phyloP scores from a whole-genome alignment of 805 yeast genomes.

The Saturnispora saitoi region DNA sequence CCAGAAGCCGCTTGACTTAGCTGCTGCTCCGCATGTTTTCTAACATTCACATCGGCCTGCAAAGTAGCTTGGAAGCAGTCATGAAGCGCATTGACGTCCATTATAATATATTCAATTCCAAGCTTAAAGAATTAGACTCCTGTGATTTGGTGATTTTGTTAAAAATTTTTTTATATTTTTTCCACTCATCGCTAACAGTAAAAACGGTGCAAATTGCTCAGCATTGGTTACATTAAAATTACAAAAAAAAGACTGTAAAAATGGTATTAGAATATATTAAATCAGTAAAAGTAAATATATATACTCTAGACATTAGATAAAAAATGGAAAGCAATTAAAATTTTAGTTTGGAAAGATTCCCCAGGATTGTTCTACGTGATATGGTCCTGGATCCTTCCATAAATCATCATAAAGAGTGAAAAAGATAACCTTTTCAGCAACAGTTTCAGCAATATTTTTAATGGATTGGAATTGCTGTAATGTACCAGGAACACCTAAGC shows the following conservation, averaged over 20 bases:
- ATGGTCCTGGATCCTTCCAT: conserved; percentile 52
- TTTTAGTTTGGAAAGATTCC: conserved; percentile 33
- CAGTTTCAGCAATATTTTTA: conserved; percentile 36
- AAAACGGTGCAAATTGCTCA: background rate
- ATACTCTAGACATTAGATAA: no score
- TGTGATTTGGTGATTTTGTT: background rate
- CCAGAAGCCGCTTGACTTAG: conserved; percentile 47
- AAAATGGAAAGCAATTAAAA: no score
- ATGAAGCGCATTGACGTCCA: conserved; percentile 64
- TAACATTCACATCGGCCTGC: conserved; percentile 49
- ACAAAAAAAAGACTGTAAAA: background rate
- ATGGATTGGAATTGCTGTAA: conserved; percentile 46
- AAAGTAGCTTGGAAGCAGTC: conserved; percentile 76
- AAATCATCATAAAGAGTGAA: conserved; percentile 56
- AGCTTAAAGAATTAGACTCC: background rate
- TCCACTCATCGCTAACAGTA: background rate
- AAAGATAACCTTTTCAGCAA: conserved; percentile 43
- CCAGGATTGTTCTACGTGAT: conserved; percentile 56
- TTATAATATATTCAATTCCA: conserved; percentile 19
- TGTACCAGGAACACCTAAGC: conserved; percentile 43
- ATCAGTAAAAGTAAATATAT: background rate
- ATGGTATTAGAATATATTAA: background rate
- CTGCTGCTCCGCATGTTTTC: conserved; percentile 63
- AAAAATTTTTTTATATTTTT: background rate
- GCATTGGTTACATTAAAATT: background rate